Percentiles rank a stretch among this genome's conserved stretches.
Conservation (phyloP, 257 asterid genomes). For the Handroanthus guayacan region DNA sequence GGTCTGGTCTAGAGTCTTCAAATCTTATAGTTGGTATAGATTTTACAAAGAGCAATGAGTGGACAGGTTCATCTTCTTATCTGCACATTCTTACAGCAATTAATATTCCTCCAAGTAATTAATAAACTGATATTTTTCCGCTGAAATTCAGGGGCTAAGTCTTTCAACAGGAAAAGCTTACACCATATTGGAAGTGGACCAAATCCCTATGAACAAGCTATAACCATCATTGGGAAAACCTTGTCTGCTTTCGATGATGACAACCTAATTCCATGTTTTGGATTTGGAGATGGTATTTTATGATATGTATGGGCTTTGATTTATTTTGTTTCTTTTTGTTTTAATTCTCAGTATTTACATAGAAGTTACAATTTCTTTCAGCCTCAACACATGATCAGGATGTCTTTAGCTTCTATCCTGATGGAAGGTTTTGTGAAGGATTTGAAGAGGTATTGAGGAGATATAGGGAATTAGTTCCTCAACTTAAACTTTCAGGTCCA, state of each 20-base stretch:
- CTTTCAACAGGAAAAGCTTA: constrained; percentile 53
- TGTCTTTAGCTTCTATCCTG: constrained; percentile 50
- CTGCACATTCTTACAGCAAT: background rate
- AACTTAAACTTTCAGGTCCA: constrained; percentile 55
- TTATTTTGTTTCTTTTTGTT: too few relatives aligned
- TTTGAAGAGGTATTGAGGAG: constrained; percentile 51
- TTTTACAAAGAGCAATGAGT: constrained; percentile 66
- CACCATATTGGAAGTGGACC: constrained; percentile 49
- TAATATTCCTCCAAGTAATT: background rate
- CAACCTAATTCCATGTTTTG: constrained; percentile 55
- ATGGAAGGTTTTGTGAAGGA: constrained; percentile 56
- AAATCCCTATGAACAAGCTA: constrained; percentile 63
- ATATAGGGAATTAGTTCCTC: constrained; percentile 52
- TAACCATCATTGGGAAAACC: constrained; percentile 59
- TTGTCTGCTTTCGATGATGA: constrained; percentile 59
- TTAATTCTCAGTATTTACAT: background rate
- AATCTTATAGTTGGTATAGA: constrained; percentile 64
- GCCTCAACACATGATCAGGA: constrained; percentile 56
- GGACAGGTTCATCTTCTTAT: constrained; percentile 52
- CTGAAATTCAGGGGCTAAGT: constrained; percentile 45
- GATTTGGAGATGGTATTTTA: constrained; percentile 54
- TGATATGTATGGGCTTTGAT: background rate
- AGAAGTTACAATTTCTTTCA: constrained; percentile 20
- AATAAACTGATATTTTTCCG: background rate
- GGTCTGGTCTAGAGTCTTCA: constrained; percentile 61